These are phyloP conservation scores for Meira miltonrushii DNA, from an alignment of 1,284 basidiomycete species.

Conservation along the genomic window DNA sequence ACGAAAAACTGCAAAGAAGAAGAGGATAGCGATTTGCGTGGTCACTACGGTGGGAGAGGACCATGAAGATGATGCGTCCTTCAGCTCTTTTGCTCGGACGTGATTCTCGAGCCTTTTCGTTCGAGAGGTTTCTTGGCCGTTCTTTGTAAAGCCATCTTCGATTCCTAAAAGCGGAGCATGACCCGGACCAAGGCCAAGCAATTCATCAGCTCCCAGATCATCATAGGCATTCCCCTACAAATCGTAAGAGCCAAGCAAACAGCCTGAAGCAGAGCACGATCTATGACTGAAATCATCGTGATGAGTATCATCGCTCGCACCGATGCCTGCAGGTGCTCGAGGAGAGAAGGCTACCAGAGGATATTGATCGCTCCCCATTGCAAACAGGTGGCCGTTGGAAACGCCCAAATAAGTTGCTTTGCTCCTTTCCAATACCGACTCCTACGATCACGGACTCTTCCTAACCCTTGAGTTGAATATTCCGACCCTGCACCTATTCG, in stretches of 20 bases:
- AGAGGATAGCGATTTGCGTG: constrained; percentile 25
- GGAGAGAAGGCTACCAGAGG: constrained; percentile 36
- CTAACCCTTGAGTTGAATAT: neutral
- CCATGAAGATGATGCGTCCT: neutral
- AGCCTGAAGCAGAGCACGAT: too few species aligned
- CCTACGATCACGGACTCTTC: constrained; percentile 12
- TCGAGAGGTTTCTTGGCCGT: too few species aligned
- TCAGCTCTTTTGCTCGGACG: too few species aligned
- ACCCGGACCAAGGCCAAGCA: too few species aligned
- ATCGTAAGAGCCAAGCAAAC: too few species aligned
- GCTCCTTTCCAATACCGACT: neutral
- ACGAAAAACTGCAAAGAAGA: constrained; percentile 27
- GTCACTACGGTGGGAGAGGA: constrained; percentile 15
- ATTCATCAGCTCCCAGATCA: too few species aligned
- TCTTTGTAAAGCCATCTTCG: constrained; percentile 53
- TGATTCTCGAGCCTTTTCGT: too few species aligned
- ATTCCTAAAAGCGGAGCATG: constrained; percentile 61
- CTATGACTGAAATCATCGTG: too few species aligned
- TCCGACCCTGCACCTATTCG: neutral
- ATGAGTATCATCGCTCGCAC: too few species aligned
- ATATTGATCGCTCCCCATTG: constrained; percentile 35
- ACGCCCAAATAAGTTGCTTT: constrained; percentile 37
- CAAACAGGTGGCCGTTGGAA: constrained; percentile 39
- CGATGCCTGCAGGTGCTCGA: constrained; percentile 1
- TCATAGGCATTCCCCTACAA: too few species aligned